These are phyloP conservation scores for Populus nigra DNA, from an alignment of 345 rosid species.

Conservation along the genomic window DNA sequence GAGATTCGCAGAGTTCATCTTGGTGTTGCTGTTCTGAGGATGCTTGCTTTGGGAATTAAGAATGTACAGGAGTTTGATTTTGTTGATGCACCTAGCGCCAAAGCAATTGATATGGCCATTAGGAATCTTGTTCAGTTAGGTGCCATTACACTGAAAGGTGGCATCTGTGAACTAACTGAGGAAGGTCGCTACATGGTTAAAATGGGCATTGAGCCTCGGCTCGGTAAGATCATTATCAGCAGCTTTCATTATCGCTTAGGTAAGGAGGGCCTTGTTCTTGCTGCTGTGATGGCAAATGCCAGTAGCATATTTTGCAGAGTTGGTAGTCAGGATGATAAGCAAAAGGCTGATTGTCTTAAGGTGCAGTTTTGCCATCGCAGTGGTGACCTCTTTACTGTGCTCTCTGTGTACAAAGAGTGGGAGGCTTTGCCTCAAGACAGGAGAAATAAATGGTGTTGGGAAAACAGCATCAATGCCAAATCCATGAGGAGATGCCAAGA, in stretches of 20 bases:
- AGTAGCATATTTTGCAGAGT: slow-evolving; percentile 89
- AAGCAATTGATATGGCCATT: slow-evolving; percentile 69
- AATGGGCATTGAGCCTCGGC: slow-evolving; percentile 88
- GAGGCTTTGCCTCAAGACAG: slow-evolving; percentile 42
- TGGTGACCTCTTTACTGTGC: slow-evolving; percentile 86
- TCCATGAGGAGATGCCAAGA: slow-evolving; percentile 87
- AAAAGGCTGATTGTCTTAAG: slow-evolving; percentile 75
- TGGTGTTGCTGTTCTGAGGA: slow-evolving; percentile 81
- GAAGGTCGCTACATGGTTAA: slow-evolving; percentile 66
- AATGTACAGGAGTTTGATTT: slow-evolving; percentile 64
- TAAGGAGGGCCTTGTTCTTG: slow-evolving; percentile 86
- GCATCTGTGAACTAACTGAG: slow-evolving; percentile 50
- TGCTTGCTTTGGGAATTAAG: slow-evolving; percentile 68
- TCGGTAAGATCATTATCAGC: slow-evolving; percentile 70
- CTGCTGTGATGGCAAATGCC: slow-evolving; percentile 84
- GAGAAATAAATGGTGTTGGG: slow-evolving; percentile 90
- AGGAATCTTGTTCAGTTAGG: slow-evolving; percentile 76
- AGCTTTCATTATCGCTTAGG: slow-evolving; percentile 53
- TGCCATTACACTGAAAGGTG: slow-evolving; percentile 47
- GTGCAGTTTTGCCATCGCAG: slow-evolving; percentile 71
- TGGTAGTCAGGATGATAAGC: slow-evolving; percentile 63
- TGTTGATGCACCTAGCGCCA: slow-evolving; percentile 75
- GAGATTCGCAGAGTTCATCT: slow-evolving; percentile 90
- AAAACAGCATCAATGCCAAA: slow-evolving; percentile 87
- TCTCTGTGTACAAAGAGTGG: slow-evolving; percentile 83